These are phyloP conservation scores for Plectosphaerella sp. DNA, from an alignment of 2,329 filamentous ascomycete genomes.

Conservation along the genomic window DNA sequence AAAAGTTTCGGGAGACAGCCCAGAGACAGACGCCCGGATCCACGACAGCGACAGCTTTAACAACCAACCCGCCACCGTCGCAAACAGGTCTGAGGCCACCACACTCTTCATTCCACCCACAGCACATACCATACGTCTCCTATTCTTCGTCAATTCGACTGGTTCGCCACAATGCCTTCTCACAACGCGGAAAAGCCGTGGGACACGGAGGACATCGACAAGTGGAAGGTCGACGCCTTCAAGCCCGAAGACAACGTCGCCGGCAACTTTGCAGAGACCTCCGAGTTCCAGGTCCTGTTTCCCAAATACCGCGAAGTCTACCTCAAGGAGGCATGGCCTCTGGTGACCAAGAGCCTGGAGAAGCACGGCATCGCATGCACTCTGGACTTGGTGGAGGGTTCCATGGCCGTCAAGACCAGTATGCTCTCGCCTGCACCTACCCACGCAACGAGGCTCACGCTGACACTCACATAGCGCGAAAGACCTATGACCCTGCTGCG, in stretches of 20 bases:
- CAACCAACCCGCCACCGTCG: too few species aligned
- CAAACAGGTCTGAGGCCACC: too few species aligned
- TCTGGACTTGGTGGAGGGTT: constrained; percentile 90
- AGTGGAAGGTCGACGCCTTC: constrained; percentile 91
- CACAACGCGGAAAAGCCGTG: constrained; percentile 88
- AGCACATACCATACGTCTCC: too few species aligned
- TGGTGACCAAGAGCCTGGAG: constrained; percentile 81
- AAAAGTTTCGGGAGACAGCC: too few species aligned
- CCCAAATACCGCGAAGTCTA: constrained; percentile 97
- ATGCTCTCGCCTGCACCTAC: constrained; percentile 29
- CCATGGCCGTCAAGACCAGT: constrained; percentile 95
- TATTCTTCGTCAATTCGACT: too few species aligned
- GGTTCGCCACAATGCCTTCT: constrained; percentile 63
- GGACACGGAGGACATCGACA: constrained; percentile 96
- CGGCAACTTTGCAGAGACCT: constrained; percentile 89
- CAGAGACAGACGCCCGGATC: too few species aligned
- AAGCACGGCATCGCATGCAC: constrained; percentile 86
- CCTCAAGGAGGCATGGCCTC: constrained; percentile 86
- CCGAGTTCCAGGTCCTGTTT: constrained; percentile 81
- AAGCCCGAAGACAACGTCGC: constrained; percentile 78
- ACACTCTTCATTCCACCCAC: too few species aligned
- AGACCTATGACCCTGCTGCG: constrained; percentile 85
- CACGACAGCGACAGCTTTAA: too few species aligned
- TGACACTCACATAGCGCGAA: constrained; percentile 35
- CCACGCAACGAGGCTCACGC: background rate